phyloP scores from a whole-genome alignment of 2,329 filamentous ascomycete genomes.

The Geosmithia putterillii region DNA sequence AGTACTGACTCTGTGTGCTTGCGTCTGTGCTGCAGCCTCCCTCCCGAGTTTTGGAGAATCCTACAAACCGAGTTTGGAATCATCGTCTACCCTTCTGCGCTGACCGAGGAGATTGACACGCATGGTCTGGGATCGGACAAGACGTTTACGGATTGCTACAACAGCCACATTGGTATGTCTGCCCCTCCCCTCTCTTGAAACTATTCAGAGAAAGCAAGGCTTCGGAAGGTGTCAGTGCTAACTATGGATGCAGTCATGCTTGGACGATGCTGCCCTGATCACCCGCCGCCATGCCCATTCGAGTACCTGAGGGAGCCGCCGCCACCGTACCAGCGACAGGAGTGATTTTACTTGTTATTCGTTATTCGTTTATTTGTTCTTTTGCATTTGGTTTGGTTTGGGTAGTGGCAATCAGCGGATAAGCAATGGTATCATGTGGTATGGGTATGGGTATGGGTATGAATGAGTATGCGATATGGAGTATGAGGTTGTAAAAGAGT shows the following conservation, averaged over 20 bases:
- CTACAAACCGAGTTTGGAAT: constrained; percentile 25
- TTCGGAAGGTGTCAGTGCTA: not conserved
- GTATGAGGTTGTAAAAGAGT: no score
- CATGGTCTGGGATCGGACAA: constrained; percentile 17
- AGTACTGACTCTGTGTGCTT: no score
- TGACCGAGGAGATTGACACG: constrained; percentile 21
- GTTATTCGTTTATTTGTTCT: no score
- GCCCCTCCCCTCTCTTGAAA: not conserved
- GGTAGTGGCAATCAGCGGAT: no score
- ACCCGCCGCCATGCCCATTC: constrained; percentile 23
- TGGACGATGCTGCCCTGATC: constrained; percentile 10
- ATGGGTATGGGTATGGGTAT: no score
- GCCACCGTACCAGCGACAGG: constrained; percentile 17
- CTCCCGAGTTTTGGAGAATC: constrained; percentile 23
- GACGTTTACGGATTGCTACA: constrained; percentile 24
- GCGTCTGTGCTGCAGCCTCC: constrained; percentile 12
- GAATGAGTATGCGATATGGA: no score
- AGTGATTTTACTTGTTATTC: not conserved
- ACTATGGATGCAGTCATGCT: constrained; percentile 18
- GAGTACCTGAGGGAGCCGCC: constrained; percentile 23
- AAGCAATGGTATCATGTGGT: no score
- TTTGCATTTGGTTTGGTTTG: no score
- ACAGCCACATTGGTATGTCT: constrained; percentile 20
- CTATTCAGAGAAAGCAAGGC: not conserved
- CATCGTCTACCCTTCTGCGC: constrained; percentile 24